Evolutionary conservation across 176 grass and related monocot genomes (phyloP).

Genomic region (Stipa capillata): DNA sequence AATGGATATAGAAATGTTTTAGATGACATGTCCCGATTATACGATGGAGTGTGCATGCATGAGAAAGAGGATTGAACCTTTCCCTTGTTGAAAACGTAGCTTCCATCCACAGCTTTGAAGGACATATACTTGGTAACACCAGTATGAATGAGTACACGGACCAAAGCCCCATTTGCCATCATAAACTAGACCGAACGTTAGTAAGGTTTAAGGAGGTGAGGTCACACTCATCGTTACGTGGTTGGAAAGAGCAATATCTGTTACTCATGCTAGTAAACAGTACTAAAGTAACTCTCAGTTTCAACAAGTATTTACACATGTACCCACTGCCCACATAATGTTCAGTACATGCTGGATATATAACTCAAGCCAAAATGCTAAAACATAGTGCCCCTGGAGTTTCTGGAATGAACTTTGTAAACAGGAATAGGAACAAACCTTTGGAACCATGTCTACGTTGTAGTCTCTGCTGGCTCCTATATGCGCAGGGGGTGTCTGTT

Average conservation of each 20-base stretch:
- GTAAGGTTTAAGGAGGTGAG: neutral
- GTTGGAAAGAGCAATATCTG: neutral
- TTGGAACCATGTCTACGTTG: constrained; percentile 95
- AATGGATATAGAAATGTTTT: neutral
- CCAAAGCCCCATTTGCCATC: constrained; percentile 93
- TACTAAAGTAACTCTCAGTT: neutral
- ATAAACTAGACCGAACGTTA: constrained; percentile 53
- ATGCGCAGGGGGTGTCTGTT: constrained; percentile 37
- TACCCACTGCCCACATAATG: neutral
- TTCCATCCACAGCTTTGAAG: constrained; percentile 90
- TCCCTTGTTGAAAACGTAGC: constrained; percentile 89
- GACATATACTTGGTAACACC: constrained; percentile 77
- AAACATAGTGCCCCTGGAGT: neutral
- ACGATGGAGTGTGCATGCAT: neutral
- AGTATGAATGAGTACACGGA: constrained; percentile 83
- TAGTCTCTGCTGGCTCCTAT: constrained; percentile 82
- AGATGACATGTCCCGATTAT: neutral
- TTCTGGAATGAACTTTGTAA: neutral
- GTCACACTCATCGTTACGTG: neutral
- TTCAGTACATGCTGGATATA: neutral
- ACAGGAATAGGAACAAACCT: constrained; percentile 30
- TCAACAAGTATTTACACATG: neutral
- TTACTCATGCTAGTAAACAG: neutral
- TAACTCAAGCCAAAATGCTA: neutral
- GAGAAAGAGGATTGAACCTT: constrained; percentile 38